Evolutionary conservation across 768 basidiomycete species (phyloP).

Genomic region (Collybia mongolica): DNA sequence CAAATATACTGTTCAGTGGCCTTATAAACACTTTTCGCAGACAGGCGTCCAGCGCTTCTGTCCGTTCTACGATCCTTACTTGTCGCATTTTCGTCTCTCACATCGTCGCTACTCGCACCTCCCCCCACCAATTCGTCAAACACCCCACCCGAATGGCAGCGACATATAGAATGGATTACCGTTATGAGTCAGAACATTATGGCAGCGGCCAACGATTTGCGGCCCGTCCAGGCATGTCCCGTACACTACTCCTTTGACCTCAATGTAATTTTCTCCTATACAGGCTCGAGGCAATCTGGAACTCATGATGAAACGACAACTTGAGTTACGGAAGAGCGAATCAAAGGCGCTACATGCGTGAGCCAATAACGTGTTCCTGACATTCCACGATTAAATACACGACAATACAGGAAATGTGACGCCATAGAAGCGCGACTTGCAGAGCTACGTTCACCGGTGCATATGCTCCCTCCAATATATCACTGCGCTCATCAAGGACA

Average conservation of each 20-base stretch:
- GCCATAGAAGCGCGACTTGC: conserved; percentile 61
- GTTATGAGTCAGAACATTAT: conserved; percentile 84
- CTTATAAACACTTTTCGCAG: conserved; percentile 33
- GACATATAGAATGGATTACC: conserved; percentile 78
- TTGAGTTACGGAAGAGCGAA: conserved; percentile 73
- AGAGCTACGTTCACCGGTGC: conserved; percentile 44
- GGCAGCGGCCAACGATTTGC: conserved; percentile 85
- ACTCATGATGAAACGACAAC: conserved; percentile 76
- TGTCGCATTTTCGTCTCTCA: conserved; percentile 74
- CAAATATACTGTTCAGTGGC: neutral
- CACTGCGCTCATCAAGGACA: neutral
- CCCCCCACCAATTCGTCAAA: conserved; percentile 48
- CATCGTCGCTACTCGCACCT: conserved; percentile 66
- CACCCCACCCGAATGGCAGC: conserved; percentile 67
- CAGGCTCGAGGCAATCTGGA: conserved; percentile 83
- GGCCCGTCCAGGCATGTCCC: conserved; percentile 73
- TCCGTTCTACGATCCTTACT: conserved; percentile 76
- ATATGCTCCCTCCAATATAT: conserved; percentile 1
- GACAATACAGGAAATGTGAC: conserved; percentile 62
- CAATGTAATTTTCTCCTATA: neutral
- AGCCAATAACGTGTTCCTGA: conserved; percentile 19
- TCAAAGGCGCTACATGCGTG: conserved; percentile 69
- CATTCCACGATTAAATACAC: neutral
- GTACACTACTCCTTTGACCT: neutral
- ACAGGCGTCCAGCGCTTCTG: conserved; percentile 73